Evolutionary conservation across 768 basidiomycete genomes (phyloP).

Genomic region (Mycena belliarum): DNA sequence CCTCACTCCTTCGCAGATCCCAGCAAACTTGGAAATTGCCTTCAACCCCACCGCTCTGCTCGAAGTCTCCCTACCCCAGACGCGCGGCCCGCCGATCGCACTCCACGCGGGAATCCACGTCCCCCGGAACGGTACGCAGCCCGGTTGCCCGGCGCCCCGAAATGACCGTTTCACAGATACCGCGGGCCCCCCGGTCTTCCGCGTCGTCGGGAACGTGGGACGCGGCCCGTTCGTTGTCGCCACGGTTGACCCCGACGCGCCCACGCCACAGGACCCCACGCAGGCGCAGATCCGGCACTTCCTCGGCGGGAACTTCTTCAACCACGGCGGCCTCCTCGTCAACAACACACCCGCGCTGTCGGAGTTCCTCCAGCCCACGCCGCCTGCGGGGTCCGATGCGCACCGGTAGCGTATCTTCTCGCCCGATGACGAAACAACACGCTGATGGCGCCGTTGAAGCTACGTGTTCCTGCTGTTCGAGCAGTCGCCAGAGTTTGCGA

Average conservation of each 20-base stretch:
- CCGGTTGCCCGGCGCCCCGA: background rate
- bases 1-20: slow-evolving; percentile 19
- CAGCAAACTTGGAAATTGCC: slow-evolving; percentile 21
- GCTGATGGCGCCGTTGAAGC: slow-evolving; percentile 23
- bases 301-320: slow-evolving; percentile 44
- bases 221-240: slow-evolving; percentile 49
- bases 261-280: slow-evolving; percentile 46
- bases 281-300: slow-evolving; percentile 49
- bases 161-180: slow-evolving; percentile 30
- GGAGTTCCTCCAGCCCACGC: slow-evolving; percentile 41
- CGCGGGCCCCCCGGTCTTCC: slow-evolving; percentile 37
- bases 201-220: slow-evolving; percentile 26
- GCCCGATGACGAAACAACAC: no score
- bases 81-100: slow-evolving; percentile 23
- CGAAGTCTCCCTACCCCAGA: slow-evolving; percentile 28
- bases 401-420: slow-evolving; percentile 36
- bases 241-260: slow-evolving; percentile 51
- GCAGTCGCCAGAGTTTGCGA: slow-evolving; percentile 42
- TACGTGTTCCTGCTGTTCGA: slow-evolving; percentile 51
- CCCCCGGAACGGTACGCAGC: slow-evolving; percentile 6
- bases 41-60: slow-evolving; percentile 29
- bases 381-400: slow-evolving; percentile 41
- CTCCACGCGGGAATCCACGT: slow-evolving; percentile 28
- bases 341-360: slow-evolving; percentile 46
- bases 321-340: slow-evolving; percentile 25